Evolutionary conservation across 805 yeast species (phyloP), one percentile per base, ranked within the genome.

Genomic region (Yamadazyma nakazawae): DNA sequence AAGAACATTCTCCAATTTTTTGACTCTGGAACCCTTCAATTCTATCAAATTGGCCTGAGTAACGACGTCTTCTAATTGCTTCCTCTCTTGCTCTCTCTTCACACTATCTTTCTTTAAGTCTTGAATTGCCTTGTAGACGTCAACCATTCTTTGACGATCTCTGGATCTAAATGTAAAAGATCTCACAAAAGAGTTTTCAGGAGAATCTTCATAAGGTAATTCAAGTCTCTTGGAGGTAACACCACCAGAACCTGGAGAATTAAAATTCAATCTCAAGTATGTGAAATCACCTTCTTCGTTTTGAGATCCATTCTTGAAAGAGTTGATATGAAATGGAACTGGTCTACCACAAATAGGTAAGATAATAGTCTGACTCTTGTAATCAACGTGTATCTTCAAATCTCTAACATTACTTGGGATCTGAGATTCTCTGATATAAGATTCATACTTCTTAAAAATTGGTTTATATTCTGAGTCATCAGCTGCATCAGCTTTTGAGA

Each of bases 231-330:
- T 85, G 26, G 82, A 73, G 14, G 76, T 72, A 49, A 81, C 78
- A 40, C 88, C 88, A 51, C 87, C 87, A 37, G 80, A 81, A 58
- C 97, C 97, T 0, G 99, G 98, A 1, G 96, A 84, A 64, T 91
- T 83, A 75, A 92, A 89, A 64, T 92, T 92, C 60, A 92, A 76
- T 66, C 99, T 82, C 59, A 92, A 64, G 61, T 88, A 91, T 0
- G 96, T 90, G 64, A 80, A 90, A 55, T 91, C 97, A 44, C 97
- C 98, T 72, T 94, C 98, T 60, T 94, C 99, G 53, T 85, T 88
- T 60, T 90, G 91, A 10, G 96, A 86, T 42, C 97, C 98, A 62
- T 88, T 91, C 60, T 91, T 92, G 70, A 87, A 91, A 3, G 97
- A 76, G 64, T 89, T 89, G 61, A 92, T 90, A 64, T 92, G 99